Conservation (phyloP, 208 protist species). For the Trypanosoma brucei region DNA sequence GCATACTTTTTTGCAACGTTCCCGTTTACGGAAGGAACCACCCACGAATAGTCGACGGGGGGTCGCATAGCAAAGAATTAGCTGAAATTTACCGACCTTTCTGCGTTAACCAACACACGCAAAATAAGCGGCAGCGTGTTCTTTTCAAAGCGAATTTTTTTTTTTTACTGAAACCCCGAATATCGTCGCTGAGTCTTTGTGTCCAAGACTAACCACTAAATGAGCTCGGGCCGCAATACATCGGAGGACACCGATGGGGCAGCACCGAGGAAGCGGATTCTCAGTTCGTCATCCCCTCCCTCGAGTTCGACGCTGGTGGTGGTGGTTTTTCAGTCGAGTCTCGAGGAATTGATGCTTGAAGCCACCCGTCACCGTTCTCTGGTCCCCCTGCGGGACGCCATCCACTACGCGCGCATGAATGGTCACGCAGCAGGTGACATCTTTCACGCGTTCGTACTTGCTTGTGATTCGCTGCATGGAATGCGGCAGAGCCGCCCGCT, state of each 20-base stretch:
- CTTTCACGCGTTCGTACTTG: conserved; percentile 55
- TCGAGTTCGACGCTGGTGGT: conserved; percentile 4
- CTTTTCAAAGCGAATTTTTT: too few species aligned
- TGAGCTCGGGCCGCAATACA: background rate
- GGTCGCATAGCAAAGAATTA: too few species aligned
- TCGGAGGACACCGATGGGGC: background rate
- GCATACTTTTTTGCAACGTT: too few species aligned
- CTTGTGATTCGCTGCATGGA: conserved; percentile 34
- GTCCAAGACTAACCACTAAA: background rate
- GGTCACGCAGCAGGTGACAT: conserved; percentile 38
- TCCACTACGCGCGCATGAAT: conserved; percentile 37
- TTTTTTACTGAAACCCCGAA: too few species aligned
- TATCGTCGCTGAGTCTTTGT: background rate
- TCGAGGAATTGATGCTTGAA: conserved; percentile 48
- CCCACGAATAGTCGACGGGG: too few species aligned
- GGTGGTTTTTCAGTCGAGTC: conserved; percentile 40
- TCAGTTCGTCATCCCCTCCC: background rate
- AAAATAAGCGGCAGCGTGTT: too few species aligned
- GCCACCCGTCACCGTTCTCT: conserved; percentile 44
- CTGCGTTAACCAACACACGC: too few species aligned
- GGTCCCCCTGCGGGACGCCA: conserved; percentile 42
- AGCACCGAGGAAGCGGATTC: background rate
- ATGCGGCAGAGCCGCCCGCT: conserved; percentile 24
- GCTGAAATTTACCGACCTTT: too few species aligned
- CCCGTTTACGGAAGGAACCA: too few species aligned